A percentile compares a stretch with the other conserved stretches of the same genome.
Evolutionary conservation across 2,329 filamentous ascomycete genomes (phyloP).

Genomic region (Chalaropsis ovoidea): DNA sequence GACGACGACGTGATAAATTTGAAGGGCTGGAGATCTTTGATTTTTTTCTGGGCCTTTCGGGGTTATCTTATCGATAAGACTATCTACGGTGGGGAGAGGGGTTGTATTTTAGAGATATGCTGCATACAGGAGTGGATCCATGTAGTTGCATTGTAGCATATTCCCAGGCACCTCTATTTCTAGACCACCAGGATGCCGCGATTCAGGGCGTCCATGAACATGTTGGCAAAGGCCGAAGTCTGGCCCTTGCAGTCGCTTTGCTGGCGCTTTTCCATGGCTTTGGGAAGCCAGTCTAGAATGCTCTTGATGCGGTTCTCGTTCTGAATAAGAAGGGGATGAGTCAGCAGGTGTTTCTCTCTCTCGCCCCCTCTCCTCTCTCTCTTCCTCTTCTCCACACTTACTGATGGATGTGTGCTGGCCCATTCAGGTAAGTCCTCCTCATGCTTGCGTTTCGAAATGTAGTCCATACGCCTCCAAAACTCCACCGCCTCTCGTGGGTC

Average conservation of each 20-base stretch:
- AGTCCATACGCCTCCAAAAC: conserved; percentile 60
- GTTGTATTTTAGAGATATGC: conserved; percentile 1
- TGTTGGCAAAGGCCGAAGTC: conserved; percentile 43
- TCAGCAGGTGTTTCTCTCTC: not conserved
- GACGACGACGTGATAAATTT: conserved; percentile 6
- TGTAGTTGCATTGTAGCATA: not conserved
- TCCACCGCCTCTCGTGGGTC: conserved; percentile 55
- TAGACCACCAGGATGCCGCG: conserved; percentile 21
- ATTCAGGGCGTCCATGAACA: conserved; percentile 41
- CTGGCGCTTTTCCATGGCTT: conserved; percentile 45
- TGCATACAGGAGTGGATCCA: not conserved
- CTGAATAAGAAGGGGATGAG: conserved; percentile 30
- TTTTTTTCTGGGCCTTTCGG: not conserved
- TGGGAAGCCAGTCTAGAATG: conserved; percentile 53
- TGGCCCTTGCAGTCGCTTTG: conserved; percentile 44
- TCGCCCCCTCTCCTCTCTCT: not conserved
- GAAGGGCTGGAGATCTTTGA: not conserved
- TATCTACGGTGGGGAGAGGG: not conserved
- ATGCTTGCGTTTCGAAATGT: conserved; percentile 33
- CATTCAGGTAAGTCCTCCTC: conserved; percentile 53
- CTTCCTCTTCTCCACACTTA: conserved; percentile 33
- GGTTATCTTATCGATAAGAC: conserved; percentile 5
- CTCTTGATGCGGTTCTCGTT: conserved; percentile 54
- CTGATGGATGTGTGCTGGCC: conserved; percentile 65
- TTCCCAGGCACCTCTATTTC: not conserved